Evolutionary conservation across 805 yeast species (phyloP).

Genomic region (Metschnikowia cubensis): DNA sequence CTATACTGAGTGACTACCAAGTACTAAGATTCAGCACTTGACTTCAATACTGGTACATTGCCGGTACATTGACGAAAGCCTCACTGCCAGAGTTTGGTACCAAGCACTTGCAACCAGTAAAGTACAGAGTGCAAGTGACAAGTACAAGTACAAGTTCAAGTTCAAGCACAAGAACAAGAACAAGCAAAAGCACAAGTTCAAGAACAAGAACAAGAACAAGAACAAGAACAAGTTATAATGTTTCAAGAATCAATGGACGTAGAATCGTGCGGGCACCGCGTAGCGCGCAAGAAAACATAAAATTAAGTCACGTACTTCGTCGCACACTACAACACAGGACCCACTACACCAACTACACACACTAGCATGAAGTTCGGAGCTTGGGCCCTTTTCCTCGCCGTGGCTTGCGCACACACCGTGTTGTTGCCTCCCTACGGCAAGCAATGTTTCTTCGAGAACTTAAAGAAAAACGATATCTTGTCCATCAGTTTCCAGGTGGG

Average conservation of each 20-base stretch:
- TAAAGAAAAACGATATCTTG: conserved; percentile 80
- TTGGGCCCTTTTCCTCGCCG: conserved; percentile 17
- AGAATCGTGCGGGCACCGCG: conserved; percentile 12
- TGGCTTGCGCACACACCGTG: conserved; percentile 68
- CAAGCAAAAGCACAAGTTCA: too few species aligned
- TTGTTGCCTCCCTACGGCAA: conserved; percentile 78
- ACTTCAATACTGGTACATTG: too few species aligned
- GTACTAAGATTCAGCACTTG: too few species aligned
- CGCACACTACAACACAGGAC: neutral
- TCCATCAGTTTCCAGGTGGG: conserved; percentile 92
- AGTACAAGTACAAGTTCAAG: too few species aligned
- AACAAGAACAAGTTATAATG: neutral
- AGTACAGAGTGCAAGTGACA: too few species aligned
- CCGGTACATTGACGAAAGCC: too few species aligned
- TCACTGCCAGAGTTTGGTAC: too few species aligned
- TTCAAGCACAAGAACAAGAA: too few species aligned
- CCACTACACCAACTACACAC: neutral
- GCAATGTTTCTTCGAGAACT: conserved; percentile 81
- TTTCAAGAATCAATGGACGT: conserved; percentile 3
- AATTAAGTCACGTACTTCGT: neutral
- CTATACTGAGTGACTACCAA: too few species aligned
- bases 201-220: too few species aligned
- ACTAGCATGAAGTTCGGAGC: conserved; percentile 12
- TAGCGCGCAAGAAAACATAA: conserved; percentile 2
- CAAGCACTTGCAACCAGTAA: too few species aligned